Evolutionary conservation across 225 moss, liverwort and hornwort genomes (phyloP).

Genomic region (Polytrichum formosum): DNA sequence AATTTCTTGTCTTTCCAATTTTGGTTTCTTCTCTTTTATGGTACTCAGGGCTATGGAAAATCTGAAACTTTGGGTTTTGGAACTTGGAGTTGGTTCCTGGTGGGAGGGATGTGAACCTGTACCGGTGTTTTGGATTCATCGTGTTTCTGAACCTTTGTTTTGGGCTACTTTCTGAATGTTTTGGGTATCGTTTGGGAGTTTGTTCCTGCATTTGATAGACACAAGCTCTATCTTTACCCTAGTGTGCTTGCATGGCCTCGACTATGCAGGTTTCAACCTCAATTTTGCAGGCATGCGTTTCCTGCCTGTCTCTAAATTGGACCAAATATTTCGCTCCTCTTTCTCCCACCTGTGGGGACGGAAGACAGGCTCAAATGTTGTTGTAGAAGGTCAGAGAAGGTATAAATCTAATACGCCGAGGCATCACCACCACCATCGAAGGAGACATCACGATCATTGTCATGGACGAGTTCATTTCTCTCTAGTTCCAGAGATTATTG

Average conservation of each 20-base stretch:
- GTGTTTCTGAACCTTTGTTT: neutral
- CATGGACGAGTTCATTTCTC: slow-evolving; percentile 17
- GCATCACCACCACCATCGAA: slow-evolving; percentile 9
- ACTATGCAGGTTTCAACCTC: slow-evolving; percentile 19
- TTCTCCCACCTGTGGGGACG: slow-evolving; percentile 29
- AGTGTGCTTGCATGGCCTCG: slow-evolving; percentile 3
- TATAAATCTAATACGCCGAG: slow-evolving; percentile 8
- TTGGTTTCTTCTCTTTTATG: too few species aligned
- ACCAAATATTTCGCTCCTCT: slow-evolving; percentile 38
- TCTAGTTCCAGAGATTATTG: slow-evolving; percentile 13
- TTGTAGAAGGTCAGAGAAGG: slow-evolving; percentile 11
- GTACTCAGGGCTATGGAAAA: too few species aligned
- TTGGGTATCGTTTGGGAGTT: neutral
- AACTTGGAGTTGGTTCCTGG: neutral
- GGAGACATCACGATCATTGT: slow-evolving; percentile 5
- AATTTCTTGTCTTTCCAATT: too few species aligned
- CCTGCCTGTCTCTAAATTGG: slow-evolving; percentile 46
- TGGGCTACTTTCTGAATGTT: neutral
- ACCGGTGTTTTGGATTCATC: neutral
- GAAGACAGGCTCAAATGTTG: slow-evolving; percentile 16
- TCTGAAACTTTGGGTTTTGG: neutral
- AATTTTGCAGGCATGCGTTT: slow-evolving; percentile 59
- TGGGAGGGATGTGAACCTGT: neutral
- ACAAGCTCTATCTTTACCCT: neutral
- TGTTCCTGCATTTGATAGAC: neutral